phyloP scores from a whole-genome alignment of 805 yeast genomes.

The Zygosaccharomyces lentus region DNA sequence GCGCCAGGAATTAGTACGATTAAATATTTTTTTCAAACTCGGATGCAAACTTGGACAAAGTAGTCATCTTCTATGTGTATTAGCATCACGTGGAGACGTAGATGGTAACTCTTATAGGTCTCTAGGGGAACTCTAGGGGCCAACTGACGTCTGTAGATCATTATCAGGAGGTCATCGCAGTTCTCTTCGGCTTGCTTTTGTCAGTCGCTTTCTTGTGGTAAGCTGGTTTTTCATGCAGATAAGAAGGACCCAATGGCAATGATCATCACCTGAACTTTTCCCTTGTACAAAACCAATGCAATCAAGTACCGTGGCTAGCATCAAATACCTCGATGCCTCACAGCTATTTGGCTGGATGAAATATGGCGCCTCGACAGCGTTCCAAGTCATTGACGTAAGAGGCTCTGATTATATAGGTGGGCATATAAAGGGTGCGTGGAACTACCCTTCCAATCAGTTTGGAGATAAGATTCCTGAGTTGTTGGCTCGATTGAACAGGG shows the following conservation, averaged over 20 bases:
- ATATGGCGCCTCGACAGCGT: slow-evolving; percentile 22
- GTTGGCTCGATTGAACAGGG: slow-evolving; percentile 38
- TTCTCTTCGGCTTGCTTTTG: neutral
- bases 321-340: slow-evolving; percentile 26
- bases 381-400: slow-evolving; percentile 71
- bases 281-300: neutral
- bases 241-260: neutral
- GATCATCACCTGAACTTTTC: neutral
- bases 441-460: slow-evolving; percentile 44
- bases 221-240: neutral
- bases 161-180: neutral
- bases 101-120: no score
- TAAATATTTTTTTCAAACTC: neutral
- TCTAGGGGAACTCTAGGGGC: no score
- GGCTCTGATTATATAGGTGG: slow-evolving; percentile 79
- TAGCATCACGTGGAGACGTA: neutral
- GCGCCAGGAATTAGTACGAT: neutral
- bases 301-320: slow-evolving; percentile 20
- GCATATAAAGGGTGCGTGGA: slow-evolving; percentile 26
- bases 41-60: slow-evolving; percentile 2
- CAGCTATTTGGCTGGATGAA: slow-evolving; percentile 28
- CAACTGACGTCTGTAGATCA: neutral
- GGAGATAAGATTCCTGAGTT: slow-evolving; percentile 56
- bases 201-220: neutral
- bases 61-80: neutral